Percentiles rank a stretch among this genome's conserved stretches.
phyloP scores from a whole-genome alignment of 2,329 filamentous ascomycete genomes.

The Xylariomycetidae sp. region DNA sequence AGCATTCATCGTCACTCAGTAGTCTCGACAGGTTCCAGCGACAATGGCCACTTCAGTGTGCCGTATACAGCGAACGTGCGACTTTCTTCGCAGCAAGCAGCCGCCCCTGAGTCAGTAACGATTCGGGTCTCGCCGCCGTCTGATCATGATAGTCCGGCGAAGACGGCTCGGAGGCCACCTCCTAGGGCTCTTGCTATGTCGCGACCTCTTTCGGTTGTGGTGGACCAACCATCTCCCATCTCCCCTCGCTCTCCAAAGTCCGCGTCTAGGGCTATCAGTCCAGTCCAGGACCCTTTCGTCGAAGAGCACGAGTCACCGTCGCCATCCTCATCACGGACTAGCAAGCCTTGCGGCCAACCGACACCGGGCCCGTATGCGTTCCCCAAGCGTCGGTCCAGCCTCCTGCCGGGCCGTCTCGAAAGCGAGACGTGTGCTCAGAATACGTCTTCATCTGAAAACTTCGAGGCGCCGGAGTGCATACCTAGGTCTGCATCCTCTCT shows the following conservation, averaged over 20 bases:
- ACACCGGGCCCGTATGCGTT: too few relatives aligned
- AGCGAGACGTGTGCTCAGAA: too few relatives aligned
- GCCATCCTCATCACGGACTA: too few relatives aligned
- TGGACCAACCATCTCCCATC: slow-evolving; percentile 45
- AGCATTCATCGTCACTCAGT: slow-evolving; percentile 15
- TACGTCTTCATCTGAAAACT: too few relatives aligned
- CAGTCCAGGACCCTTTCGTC: too few relatives aligned
- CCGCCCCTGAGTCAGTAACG: slow-evolving; percentile 5
- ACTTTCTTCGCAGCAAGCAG: slow-evolving; percentile 32
- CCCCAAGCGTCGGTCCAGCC: too few relatives aligned
- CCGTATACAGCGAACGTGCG: slow-evolving; percentile 40
- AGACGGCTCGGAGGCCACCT: slow-evolving; percentile 30
- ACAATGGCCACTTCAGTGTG: slow-evolving; percentile 43
- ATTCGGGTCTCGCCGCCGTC: too few relatives aligned
- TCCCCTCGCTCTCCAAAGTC: slow-evolving; percentile 17
- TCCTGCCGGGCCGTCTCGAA: too few relatives aligned
- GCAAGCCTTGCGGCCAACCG: too few relatives aligned
- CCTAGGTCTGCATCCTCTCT: slow-evolving; percentile 18
- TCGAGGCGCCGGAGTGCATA: slow-evolving; percentile 1
- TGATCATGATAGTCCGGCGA: slow-evolving; percentile 20
- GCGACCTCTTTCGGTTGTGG: slow-evolving; percentile 47
- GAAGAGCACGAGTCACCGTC: too few relatives aligned
- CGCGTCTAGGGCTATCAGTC: slow-evolving; percentile 2
- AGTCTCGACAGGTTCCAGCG: slow-evolving; percentile 19
- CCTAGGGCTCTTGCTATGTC: slow-evolving; percentile 43